Conservation (phyloP, 129 eudicot species). For the Flaveria sonorensis region DNA sequence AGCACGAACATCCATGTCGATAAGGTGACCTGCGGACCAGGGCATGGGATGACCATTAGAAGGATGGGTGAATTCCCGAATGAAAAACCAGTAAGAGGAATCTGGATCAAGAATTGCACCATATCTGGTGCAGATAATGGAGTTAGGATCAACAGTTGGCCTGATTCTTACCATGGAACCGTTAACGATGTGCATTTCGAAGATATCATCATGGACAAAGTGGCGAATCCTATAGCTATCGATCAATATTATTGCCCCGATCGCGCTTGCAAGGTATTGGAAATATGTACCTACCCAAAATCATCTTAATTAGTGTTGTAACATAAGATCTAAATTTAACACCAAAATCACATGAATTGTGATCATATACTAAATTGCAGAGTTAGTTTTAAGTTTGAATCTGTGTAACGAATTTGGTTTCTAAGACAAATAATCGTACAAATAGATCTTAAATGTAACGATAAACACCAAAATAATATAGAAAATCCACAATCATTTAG, state of each 20-base stretch:
- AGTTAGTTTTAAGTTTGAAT: too few species aligned
- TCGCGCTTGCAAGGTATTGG: constrained; percentile 23
- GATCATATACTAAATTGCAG: too few species aligned
- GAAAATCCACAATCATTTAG: too few species aligned
- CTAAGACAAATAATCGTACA: too few species aligned
- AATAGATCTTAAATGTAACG: too few species aligned
- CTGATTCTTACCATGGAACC: constrained; percentile 25
- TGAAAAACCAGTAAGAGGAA: constrained; percentile 49
- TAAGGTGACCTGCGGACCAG: constrained; percentile 66
- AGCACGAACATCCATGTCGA: constrained; percentile 44
- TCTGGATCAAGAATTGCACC: constrained; percentile 53
- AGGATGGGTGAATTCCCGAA: constrained; percentile 49
- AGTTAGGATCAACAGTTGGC: constrained; percentile 57
- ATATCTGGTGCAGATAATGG: constrained; percentile 42
- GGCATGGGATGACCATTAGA: constrained; percentile 62
- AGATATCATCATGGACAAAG: constrained; percentile 52
- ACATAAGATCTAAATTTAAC: too few species aligned
- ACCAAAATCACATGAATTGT: neutral
- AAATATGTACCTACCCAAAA: neutral
- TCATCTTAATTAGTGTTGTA: neutral
- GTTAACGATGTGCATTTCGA: constrained; percentile 46
- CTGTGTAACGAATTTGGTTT: too few species aligned
- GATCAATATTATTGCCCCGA: constrained; percentile 65
- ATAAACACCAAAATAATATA: too few species aligned
- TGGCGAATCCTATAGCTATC: constrained; percentile 49